phyloP scores from a whole-genome alignment of 2,329 filamentous ascomycete genomes.

The Pyricularia sp. region DNA sequence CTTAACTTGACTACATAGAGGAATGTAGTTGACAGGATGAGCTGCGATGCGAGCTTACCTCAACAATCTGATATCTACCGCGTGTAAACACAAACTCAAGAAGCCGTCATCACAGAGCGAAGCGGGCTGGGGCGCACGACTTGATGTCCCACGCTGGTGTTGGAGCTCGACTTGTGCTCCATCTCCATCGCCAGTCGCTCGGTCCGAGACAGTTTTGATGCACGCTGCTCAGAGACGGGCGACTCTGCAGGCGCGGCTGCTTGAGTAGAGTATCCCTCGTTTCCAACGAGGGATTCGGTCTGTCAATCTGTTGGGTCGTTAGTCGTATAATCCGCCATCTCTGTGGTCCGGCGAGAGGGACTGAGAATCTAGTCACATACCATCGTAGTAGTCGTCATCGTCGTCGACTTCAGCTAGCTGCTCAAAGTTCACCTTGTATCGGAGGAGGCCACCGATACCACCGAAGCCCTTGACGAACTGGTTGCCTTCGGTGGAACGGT shows the following conservation, averaged over 20 bases:
- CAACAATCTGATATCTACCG: slow-evolving; percentile 13
- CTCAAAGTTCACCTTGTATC: slow-evolving; percentile 99
- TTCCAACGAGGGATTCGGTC: slow-evolving; percentile 73
- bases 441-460: slow-evolving; percentile 93
- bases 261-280: slow-evolving; percentile 74
- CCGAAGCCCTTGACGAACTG: slow-evolving; percentile 99
- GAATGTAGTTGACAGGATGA: neutral
- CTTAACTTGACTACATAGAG: slow-evolving; percentile 1
- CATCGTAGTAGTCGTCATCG: slow-evolving; percentile 85
- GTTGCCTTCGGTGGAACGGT: slow-evolving; percentile 95
- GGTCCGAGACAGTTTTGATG: slow-evolving; percentile 21
- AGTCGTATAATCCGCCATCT: neutral
- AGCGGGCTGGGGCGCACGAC: slow-evolving; percentile 57
- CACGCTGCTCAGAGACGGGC: slow-evolving; percentile 1
- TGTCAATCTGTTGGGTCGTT: slow-evolving; percentile 60
- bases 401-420: slow-evolving; percentile 88
- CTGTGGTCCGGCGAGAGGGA: too few relatives aligned
- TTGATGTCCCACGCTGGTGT: slow-evolving; percentile 34
- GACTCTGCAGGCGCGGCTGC: slow-evolving; percentile 19
- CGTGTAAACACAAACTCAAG: slow-evolving; percentile 31
- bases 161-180: slow-evolving; percentile 30
- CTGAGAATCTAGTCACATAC: slow-evolving; percentile 20
- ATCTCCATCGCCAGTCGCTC: slow-evolving; percentile 38
- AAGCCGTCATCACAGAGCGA: slow-evolving; percentile 57
- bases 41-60: slow-evolving; percentile 9